A percentile compares a stretch with the other conserved stretches of the same genome.
Conservation (phyloP, 768 basidiomycete species). For the Mycena rebaudengoi region DNA sequence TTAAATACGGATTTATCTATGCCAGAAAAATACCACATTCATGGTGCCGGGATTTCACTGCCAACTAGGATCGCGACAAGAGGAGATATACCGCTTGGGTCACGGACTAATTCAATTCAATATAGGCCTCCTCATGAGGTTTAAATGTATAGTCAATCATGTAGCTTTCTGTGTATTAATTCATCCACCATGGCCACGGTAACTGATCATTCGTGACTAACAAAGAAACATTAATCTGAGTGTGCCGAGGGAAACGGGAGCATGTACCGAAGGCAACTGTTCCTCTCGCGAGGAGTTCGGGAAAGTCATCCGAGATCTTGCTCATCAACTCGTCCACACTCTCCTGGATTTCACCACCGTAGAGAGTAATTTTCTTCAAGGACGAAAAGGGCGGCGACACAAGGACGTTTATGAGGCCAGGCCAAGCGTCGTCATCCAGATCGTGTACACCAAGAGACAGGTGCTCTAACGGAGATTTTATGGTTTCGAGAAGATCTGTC, state of each 20-base stretch:
- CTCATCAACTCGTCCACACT: background rate
- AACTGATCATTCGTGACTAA: too few species aligned
- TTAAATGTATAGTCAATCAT: too few species aligned
- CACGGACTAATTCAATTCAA: slow-evolving; percentile 35
- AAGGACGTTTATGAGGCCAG: slow-evolving; percentile 10
- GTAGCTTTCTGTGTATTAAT: too few species aligned
- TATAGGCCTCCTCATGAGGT: slow-evolving; percentile 20
- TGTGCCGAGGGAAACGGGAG: too few species aligned
- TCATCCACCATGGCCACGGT: too few species aligned
- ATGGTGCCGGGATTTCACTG: slow-evolving; percentile 59
- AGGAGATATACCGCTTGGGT: slow-evolving; percentile 39
- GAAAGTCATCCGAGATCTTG: background rate
- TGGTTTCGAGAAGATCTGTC: slow-evolving; percentile 4
- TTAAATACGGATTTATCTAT: too few species aligned
- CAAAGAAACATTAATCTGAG: too few species aligned
- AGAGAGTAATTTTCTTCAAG: slow-evolving; percentile 3
- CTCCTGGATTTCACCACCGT: background rate
- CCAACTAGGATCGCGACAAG: slow-evolving; percentile 22
- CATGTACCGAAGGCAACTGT: slow-evolving; percentile 16
- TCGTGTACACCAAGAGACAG: slow-evolving; percentile 12
- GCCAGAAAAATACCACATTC: slow-evolving; percentile 90
- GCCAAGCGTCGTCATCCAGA: background rate
- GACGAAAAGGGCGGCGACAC: slow-evolving; percentile 1
- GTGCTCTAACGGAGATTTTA: slow-evolving; percentile 15
- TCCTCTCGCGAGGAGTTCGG: slow-evolving; percentile 2